Percentiles rank a stretch among this genome's conserved stretches.
Evolutionary conservation across 306 rosid genomes (phyloP).

Genomic region (Rubus parviflorus): DNA sequence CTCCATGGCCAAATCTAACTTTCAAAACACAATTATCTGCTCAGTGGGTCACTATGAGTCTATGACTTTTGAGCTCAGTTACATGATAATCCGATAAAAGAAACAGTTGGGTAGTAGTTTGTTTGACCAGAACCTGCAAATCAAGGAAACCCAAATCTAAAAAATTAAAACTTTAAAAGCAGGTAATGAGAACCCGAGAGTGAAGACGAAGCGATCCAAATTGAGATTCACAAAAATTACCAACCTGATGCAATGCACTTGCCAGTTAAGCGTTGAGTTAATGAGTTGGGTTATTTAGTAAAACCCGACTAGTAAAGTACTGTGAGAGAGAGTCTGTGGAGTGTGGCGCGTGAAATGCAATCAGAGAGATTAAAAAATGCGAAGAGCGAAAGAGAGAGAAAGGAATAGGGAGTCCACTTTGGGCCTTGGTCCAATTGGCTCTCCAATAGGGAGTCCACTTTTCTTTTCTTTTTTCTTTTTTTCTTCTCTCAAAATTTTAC

Average conservation of each 20-base stretch:
- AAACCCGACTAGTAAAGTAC: neutral
- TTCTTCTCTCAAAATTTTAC: neutral
- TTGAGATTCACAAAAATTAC: neutral
- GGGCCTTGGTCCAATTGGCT: too few species aligned
- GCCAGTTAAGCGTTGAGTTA: neutral
- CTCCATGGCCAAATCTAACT: conserved; percentile 51
- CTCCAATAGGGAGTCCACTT: neutral
- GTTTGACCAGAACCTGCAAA: conserved; percentile 1
- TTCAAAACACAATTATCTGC: neutral
- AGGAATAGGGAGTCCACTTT: neutral
- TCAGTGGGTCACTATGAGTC: neutral
- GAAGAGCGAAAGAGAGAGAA: neutral
- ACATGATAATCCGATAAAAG: neutral
- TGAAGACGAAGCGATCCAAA: neutral
- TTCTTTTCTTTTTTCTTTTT: neutral
- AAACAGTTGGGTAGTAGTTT: neutral
- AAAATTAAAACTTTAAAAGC: neutral
- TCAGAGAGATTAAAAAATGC: neutral
- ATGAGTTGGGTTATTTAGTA: neutral
- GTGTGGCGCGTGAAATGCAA: conserved; percentile 9
- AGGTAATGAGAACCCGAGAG: neutral
- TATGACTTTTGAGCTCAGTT: conserved; percentile 2
- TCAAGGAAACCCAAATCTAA: conserved; percentile 4
- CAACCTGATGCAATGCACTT: neutral
- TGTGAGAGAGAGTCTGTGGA: neutral